Base-by-base conservation (phyloP, 1,284 basidiomycete genomes). In the Puccinia coronata region DNA sequence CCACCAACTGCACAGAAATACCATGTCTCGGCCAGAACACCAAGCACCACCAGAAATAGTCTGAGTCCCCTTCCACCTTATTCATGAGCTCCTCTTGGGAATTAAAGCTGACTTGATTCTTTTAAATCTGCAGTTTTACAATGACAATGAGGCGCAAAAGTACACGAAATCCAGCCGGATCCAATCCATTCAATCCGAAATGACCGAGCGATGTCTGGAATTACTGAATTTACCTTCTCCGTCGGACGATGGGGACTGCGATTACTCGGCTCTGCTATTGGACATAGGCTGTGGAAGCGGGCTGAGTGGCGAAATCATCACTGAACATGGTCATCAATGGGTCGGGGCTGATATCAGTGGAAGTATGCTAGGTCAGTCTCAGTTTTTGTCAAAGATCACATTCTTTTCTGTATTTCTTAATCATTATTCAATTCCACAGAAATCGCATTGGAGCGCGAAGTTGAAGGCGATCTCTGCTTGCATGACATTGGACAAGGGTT, bases 261-360 rank as follows among this genome's bases (percentile, higher is more conserved):
- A 71, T 39, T 55, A 39, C n/a, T 55, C 74, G 11, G 77, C 92
- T 0, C 93, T 93, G 84, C 87, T 99, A 16, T 90, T 99, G 53
- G 97, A 99, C 86, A 96, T 99, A 82, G 97, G 97, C 0, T 99
- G 96, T 85, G 97, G 97, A 6, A 95, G 93, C n/a, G 97, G 97
- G 1, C 87, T 99, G n/a, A 95, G 93, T 36, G 97, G 97, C 5
- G 96, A 99, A 87, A 95, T 99, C 83, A 88, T 99, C 71, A 95
- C 96, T 82, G 95, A 98, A 84, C 91, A 95, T 84, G 96, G 97
- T 0, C 92, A 99, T 86, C 87, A 92, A 63, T 99, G 97, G 97
- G 90, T 94, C 9, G 97, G 97, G 4, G 91, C 96, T 20, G 97
- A 99, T 86, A 92, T 99, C 82, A 92, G 95, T 0, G 96, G 97